Base-by-base conservation (phyloP, 2,329 filamentous ascomycete genomes). In the Alternaria panax region DNA sequence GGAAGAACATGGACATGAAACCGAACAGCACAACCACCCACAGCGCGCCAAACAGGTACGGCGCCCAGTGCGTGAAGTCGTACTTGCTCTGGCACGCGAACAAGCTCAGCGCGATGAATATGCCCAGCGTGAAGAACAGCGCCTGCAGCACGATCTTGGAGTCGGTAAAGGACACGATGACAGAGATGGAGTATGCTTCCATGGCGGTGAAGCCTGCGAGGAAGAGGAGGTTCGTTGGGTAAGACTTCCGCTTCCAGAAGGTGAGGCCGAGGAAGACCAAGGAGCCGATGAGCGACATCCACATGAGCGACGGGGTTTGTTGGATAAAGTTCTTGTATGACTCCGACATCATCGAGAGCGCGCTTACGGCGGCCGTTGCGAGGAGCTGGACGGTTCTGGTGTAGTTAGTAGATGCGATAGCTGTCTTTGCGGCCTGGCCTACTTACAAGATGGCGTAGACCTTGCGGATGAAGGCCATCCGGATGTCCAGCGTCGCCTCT, bases 71-170 rank as follows among this genome's bases (percentile, higher is more conserved):
- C 1, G 94, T 98, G 78, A 99, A 99, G 83, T 99, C 95, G 77
- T 99, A 99, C 79, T 96, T 96, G 66, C 91, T 92, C 83, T 99
- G 95, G 86, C 93, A 97, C 50, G 95, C 95, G 78, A 99, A 98
- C 43, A 93, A 80, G 3, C 86, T 89, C 57, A 90, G 77, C 28
- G 84, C 86, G 45, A 89, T 79, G 71, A 90, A 90, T 69, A 89
- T 87, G 52, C 82, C 87, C 9, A 88, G 78, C 1, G 95, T 99
- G 58, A 99, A 88, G 66, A 97, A 80, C 32, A 97, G 89, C 16
- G 95, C 95, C 80, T 97, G 90, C 47, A 99, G 85, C 22, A 99
- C 95, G 74, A 98, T 90, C 51, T 84, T 83, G 20, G 88, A 88
- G 61, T 94, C 84, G 82, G 95, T 97, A 80, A 96, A 96, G 22